These are phyloP conservation scores for Eucalyptus dawsonii DNA, from an alignment of 345 rosid genomes.

Conservation along the genomic window DNA sequence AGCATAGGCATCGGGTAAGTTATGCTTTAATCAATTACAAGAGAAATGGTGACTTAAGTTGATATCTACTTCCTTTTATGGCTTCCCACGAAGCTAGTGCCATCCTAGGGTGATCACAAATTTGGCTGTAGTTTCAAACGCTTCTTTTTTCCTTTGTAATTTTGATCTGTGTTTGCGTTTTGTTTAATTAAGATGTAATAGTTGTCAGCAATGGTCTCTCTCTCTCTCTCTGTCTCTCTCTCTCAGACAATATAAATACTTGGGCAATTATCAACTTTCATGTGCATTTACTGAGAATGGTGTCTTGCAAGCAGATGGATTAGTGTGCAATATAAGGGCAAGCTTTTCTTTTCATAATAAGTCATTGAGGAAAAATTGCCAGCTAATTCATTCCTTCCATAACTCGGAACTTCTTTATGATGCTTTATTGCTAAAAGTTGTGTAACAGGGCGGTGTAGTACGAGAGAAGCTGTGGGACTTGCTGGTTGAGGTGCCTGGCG, in stretches of 20 bases:
- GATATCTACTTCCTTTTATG: background rate
- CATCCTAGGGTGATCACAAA: background rate
- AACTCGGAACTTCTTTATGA: background rate
- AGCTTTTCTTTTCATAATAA: background rate
- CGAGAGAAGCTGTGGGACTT: constrained; percentile 87
- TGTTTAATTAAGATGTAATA: background rate
- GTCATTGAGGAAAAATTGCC: background rate
- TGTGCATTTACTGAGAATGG: background rate
- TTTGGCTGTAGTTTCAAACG: background rate
- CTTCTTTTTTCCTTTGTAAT: background rate
- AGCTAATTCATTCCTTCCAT: background rate
- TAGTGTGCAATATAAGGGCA: background rate
- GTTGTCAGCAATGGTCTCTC: background rate
- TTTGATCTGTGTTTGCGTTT: background rate
- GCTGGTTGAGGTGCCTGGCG: constrained; percentile 39
- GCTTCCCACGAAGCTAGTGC: background rate
- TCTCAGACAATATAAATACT: background rate
- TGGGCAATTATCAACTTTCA: background rate
- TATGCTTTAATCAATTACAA: background rate
- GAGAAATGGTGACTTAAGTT: background rate
- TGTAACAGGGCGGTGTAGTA: constrained; percentile 62
- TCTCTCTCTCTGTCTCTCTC: background rate
- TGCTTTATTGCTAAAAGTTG: background rate
- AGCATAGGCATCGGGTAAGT: constrained; percentile 79
- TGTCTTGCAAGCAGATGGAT: background rate